phyloP scores from a whole-genome alignment of 148 eudicot species.

The Nepenthes mirabilis region DNA sequence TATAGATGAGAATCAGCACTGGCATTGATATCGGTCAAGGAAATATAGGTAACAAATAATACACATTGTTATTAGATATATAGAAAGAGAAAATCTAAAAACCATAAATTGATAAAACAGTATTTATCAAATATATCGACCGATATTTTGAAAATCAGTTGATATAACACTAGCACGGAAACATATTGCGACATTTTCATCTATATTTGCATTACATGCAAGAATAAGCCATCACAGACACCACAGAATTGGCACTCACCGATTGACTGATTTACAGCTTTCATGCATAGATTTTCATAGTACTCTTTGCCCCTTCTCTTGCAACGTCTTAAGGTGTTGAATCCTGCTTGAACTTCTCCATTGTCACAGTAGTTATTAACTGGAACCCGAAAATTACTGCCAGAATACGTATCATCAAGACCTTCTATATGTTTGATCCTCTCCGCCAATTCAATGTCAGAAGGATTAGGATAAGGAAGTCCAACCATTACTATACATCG shows the following conservation, averaged over 20 bases:
- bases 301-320: conserved; percentile 78
- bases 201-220: too few species aligned
- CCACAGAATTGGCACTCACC: conserved; percentile 28
- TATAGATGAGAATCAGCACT: too few species aligned
- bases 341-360: conserved; percentile 48
- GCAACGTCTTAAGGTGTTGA: conserved; percentile 66
- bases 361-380: conserved; percentile 10
- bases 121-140: too few species aligned
- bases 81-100: too few species aligned
- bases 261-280: conserved; percentile 97
- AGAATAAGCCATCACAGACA: background rate
- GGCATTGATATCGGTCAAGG: too few species aligned
- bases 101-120: too few species aligned
- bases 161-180: too few species aligned
- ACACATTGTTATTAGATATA: too few species aligned
- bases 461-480: conserved; percentile 89
- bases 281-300: conserved; percentile 95
- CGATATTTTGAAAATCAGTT: too few species aligned
- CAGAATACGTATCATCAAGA: conserved; percentile 22
- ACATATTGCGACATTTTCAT: too few species aligned
- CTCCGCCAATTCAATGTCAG: conserved; percentile 76
- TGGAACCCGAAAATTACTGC: conserved; percentile 9
- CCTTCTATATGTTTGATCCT: conserved; percentile 88
- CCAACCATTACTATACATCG: conserved; percentile 94
- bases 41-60: too few species aligned